Conservation (phyloP, 208 protist species). For the Trichomonas gallinae region DNA sequence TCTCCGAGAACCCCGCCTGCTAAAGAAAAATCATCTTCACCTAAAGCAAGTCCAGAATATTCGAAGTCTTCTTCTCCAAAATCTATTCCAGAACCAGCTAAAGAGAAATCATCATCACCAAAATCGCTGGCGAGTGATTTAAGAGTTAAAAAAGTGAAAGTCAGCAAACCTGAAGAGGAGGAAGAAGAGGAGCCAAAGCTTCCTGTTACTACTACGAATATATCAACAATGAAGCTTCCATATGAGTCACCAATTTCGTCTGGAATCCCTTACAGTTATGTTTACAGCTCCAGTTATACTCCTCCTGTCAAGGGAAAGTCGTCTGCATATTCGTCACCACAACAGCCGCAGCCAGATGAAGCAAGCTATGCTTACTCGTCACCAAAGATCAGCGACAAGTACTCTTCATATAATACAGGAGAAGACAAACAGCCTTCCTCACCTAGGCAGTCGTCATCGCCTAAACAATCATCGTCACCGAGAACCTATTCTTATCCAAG, state of each 20-base stretch:
- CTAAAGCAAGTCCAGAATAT: not conserved
- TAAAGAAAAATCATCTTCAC: not conserved
- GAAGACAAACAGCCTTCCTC: too few relatives aligned
- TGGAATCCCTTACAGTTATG: not conserved
- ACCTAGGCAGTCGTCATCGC: too few relatives aligned
- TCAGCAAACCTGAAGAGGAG: not conserved
- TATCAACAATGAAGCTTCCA: not conserved
- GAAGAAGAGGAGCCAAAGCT: not conserved
- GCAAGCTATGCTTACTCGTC: not conserved
- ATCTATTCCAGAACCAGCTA: too few relatives aligned
- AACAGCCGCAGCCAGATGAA: not conserved
- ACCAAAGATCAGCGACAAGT: not conserved
- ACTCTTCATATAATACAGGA: not conserved
- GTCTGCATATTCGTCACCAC: not conserved
- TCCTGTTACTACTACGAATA: not conserved
- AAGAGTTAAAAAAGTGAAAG: not conserved
- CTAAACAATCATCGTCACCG: too few relatives aligned
- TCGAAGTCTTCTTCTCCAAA: too few relatives aligned
- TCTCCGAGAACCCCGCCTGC: not conserved
- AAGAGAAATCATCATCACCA: not conserved
- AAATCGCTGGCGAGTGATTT: not conserved
- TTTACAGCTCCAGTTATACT: not conserved
- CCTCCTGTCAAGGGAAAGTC: not conserved
- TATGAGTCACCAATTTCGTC: not conserved
- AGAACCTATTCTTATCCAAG: too few relatives aligned